These are phyloP conservation scores for Paraphaeosphaeria minitans DNA, from an alignment of 2,329 filamentous ascomycete genomes.

Conservation along the genomic window DNA sequence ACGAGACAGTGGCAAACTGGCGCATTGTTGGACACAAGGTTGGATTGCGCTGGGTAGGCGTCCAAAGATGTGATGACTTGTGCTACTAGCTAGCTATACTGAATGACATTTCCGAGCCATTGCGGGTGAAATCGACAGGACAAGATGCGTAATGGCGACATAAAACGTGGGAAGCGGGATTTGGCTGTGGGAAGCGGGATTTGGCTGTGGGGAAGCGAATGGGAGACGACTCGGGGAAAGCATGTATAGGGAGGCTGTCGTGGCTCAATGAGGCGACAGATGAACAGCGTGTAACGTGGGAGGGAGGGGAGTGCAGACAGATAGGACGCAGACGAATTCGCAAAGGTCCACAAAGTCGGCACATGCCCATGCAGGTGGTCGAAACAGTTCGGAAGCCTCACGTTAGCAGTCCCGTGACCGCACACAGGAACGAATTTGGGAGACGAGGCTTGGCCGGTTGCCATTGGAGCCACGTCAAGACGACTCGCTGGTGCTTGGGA, in stretches of 20 bases:
- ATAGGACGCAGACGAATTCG: constrained; percentile 38
- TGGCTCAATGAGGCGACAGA: constrained; percentile 35
- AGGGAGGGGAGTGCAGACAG: constrained; percentile 34
- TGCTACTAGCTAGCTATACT: constrained; percentile 42
- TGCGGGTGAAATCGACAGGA: constrained; percentile 30
- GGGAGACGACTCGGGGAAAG: constrained; percentile 32
- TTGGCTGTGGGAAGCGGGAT: constrained; percentile 39
- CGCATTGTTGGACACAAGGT: constrained; percentile 37
- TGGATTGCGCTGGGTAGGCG: constrained; percentile 21
- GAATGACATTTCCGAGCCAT: constrained; percentile 38
- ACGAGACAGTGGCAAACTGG: constrained; percentile 37
- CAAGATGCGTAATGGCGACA: constrained; percentile 40
- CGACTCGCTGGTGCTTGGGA: constrained; percentile 31
- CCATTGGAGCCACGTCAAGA: constrained; percentile 46
- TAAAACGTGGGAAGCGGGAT: constrained; percentile 43
- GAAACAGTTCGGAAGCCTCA: constrained; percentile 39
- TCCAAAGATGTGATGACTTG: constrained; percentile 31
- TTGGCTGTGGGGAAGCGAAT: constrained; percentile 44
- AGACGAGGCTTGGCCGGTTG: constrained; percentile 31
- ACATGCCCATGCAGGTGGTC: constrained; percentile 30
- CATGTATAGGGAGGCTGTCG: constrained; percentile 31
- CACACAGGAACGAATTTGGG: constrained; percentile 26
- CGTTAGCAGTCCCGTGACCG: constrained; percentile 37
- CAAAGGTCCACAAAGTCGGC: constrained; percentile 21
- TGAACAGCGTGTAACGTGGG: constrained; percentile 31